Evolutionary conservation across 78 protist species (phyloP).

Genomic region (Emiliania huxleyi): DNA sequence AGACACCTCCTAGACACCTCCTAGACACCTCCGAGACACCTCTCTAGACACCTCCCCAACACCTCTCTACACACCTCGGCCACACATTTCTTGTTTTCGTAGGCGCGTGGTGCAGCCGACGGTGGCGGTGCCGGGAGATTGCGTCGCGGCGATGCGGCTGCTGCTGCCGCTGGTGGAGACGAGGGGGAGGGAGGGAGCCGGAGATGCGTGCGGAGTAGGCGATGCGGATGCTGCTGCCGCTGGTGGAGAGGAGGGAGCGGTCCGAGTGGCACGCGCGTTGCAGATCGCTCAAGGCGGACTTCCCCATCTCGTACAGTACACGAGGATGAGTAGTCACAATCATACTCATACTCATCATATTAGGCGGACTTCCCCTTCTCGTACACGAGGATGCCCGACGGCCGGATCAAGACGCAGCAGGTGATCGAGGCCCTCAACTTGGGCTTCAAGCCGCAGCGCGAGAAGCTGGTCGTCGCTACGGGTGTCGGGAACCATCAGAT

Average conservation of each 20-base stretch:
- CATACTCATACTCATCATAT: no score
- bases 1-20: no score
- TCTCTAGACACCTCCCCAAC: no score
- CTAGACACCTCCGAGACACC: no score
- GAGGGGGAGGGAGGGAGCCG: no score
- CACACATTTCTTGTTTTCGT: no score
- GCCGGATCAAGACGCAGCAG: conserved; percentile 8
- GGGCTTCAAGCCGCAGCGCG: background rate
- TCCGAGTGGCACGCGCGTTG: conserved; percentile 28
- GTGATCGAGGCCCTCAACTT: background rate
- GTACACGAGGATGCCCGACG: conserved; percentile 8
- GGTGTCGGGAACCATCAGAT: conserved; percentile 53
- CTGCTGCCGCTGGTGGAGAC: conserved; percentile 43
- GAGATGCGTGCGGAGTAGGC: no score
- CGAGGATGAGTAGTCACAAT: no score
- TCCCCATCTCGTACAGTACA: conserved; percentile 43
- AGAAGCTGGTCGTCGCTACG: conserved; percentile 22
- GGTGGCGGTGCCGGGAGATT: conserved; percentile 61
- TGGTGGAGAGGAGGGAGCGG: background rate
- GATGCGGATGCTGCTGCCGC: no score
- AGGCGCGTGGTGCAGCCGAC: conserved; percentile 50
- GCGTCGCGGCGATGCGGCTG: conserved; percentile 3
- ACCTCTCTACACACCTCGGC: no score
- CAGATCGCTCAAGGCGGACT: background rate
- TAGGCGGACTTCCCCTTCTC: conserved; percentile 35